These are phyloP conservation scores for Macrolepiota albuminosa DNA, from an alignment of 768 basidiomycete genomes.

Conservation along the genomic window DNA sequence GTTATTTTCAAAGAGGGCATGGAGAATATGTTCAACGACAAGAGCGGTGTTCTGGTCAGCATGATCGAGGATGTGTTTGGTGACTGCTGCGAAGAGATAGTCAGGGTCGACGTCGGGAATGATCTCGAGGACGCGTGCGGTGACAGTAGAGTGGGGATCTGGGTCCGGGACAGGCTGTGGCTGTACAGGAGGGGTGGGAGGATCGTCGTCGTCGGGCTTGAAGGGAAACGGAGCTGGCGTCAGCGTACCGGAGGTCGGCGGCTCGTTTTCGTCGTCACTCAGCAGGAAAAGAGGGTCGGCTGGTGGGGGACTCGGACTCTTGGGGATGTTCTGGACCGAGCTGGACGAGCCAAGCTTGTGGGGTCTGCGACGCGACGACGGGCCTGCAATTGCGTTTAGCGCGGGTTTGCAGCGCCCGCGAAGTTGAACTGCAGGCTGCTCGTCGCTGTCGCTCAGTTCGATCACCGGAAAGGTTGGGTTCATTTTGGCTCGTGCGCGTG, in stretches of 20 bases:
- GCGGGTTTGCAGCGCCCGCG: not conserved
- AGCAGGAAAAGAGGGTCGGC: conserved; percentile 27
- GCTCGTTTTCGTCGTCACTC: conserved; percentile 34
- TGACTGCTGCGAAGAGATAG: conserved; percentile 46
- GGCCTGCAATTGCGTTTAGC: conserved; percentile 4
- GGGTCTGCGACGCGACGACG: conserved; percentile 11
- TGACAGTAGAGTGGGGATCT: conserved; percentile 20
- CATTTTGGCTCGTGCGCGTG: not conserved
- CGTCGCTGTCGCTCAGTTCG: conserved; percentile 52
- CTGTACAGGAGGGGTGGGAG: not conserved
- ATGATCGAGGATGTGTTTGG: conserved; percentile 33
- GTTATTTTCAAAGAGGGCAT: conserved; percentile 57
- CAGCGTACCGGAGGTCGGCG: not conserved
- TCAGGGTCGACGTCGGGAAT: conserved; percentile 64
- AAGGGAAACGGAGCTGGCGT: not conserved
- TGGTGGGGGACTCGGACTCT: conserved; percentile 5
- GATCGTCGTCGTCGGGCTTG: not conserved
- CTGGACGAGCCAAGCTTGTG: conserved; percentile 1
- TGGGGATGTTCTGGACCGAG: conserved; percentile 11
- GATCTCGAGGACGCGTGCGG: conserved; percentile 60
- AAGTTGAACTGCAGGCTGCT: conserved; percentile 11
- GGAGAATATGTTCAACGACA: conserved; percentile 51
- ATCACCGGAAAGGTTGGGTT: conserved; percentile 27
- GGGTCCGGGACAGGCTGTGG: conserved; percentile 4
- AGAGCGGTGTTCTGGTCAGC: conserved; percentile 18